phyloP scores from a whole-genome alignment of 768 basidiomycete species.

The Paxillus rubicundulus region DNA sequence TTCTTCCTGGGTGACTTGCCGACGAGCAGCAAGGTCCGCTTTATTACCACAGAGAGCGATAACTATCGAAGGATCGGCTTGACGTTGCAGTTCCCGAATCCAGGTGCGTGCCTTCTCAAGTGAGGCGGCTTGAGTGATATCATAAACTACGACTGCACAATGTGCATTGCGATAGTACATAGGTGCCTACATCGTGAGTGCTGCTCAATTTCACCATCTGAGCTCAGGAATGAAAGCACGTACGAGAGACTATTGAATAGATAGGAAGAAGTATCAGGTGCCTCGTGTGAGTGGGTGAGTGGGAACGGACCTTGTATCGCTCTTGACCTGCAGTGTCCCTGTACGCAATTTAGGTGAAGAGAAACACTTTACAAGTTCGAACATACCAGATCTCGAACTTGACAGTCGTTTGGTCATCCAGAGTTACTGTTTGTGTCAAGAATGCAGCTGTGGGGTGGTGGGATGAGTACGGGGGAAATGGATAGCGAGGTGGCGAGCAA shows the following conservation, averaged over 20 bases:
- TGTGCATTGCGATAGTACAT: conserved; percentile 98
- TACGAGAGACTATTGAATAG: conserved; percentile 42
- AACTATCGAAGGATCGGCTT: conserved; percentile 95
- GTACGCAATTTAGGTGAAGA: conserved; percentile 2
- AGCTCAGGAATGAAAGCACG: conserved; percentile 19
- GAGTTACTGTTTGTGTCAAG: conserved; percentile 93
- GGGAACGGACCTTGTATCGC: conserved; percentile 73
- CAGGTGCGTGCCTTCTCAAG: conserved; percentile 94
- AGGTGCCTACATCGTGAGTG: conserved; percentile 56
- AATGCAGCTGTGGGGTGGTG: conserved; percentile 71
- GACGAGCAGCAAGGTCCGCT: conserved; percentile 77
- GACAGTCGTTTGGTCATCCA: conserved; percentile 85
- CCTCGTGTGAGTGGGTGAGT: not conserved
- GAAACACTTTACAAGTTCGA: not conserved
- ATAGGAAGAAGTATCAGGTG: not conserved
- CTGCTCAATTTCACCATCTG: not conserved
- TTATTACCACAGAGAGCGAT: conserved; percentile 98
- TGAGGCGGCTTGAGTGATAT: conserved; percentile 90
- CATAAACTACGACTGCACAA: conserved; percentile 92
- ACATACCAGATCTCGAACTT: conserved; percentile 97
- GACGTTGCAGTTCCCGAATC: conserved; percentile 95
- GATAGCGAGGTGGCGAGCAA: not conserved
- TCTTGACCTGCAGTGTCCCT: conserved; percentile 98
- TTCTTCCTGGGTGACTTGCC: conserved; percentile 85
- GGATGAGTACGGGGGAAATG: conserved; percentile 14